A percentile compares a stretch with the other conserved stretches of the same genome.
Evolutionary conservation across 1,284 basidiomycete genomes (phyloP).

Genomic region (Phlebopus sp.): DNA sequence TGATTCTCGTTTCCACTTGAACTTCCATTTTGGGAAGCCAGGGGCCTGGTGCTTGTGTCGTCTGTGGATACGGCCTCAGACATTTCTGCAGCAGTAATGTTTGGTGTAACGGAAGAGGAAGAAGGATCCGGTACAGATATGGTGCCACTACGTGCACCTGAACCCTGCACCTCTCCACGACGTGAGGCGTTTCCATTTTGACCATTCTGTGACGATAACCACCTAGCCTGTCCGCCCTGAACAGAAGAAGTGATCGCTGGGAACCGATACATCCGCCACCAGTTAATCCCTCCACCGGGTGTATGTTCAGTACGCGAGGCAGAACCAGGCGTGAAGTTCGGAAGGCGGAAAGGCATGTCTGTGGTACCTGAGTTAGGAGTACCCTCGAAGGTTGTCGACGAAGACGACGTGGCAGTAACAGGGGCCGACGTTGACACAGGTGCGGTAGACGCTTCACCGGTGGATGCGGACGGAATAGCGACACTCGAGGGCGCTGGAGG

Average conservation of each 20-base stretch:
- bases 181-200: constrained; percentile 23
- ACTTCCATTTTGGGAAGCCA: no score
- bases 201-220: constrained; percentile 19
- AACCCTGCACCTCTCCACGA: constrained; percentile 12
- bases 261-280: constrained; percentile 80
- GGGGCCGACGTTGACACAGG: constrained; percentile 3
- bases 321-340: constrained; percentile 23
- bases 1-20: no score
- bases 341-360: constrained; percentile 31
- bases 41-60: no score
- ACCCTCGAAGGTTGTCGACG: neutral
- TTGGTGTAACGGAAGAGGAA: constrained; percentile 2
- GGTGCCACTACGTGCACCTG: constrained; percentile 17
- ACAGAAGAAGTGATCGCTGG: constrained; percentile 52
- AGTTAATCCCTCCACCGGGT: constrained; percentile 59
- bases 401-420: constrained; percentile 1
- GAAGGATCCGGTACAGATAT: constrained; percentile 7
- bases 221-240: constrained; percentile 16
- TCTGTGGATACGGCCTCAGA: no score
- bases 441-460: neutral
- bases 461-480: constrained; percentile 7
- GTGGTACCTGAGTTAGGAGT: constrained; percentile 15
- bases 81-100: no score
- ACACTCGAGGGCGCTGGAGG: constrained; percentile 4
- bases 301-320: constrained; percentile 33